Conservation (phyloP, 768 basidiomycete genomes). For the Myochromella boudieri region DNA sequence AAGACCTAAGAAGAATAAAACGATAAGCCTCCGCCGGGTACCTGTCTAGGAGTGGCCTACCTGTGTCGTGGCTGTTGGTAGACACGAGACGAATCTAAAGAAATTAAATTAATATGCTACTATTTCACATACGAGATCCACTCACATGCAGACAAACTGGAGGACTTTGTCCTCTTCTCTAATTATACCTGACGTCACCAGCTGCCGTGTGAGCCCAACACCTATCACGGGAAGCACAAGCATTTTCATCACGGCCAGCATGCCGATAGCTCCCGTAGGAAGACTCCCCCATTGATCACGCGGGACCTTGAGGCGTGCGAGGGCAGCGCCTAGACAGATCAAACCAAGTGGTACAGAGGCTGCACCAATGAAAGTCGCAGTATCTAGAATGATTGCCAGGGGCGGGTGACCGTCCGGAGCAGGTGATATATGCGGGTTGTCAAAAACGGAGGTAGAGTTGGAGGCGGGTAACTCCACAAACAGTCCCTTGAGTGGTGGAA, state of each 20-base stretch:
- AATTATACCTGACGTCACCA: constrained; percentile 50
- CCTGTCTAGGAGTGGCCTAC: constrained; percentile 28
- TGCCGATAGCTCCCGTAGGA: constrained; percentile 51
- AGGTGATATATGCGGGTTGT: constrained; percentile 28
- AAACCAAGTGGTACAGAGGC: constrained; percentile 57
- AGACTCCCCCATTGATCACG: constrained; percentile 39
- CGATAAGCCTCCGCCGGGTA: no score
- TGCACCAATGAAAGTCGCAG: constrained; percentile 48
- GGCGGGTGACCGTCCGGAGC: constrained; percentile 61
- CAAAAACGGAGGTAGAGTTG: constrained; percentile 16
- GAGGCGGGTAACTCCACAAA: constrained; percentile 39
- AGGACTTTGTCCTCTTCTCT: constrained; percentile 54
- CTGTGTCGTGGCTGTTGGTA: constrained; percentile 63
- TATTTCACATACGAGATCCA: constrained; percentile 6
- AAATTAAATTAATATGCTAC: neutral
- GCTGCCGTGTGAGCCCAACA: constrained; percentile 50
- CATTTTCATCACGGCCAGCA: constrained; percentile 54
- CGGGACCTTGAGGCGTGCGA: constrained; percentile 58
- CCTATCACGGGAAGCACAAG: constrained; percentile 61
- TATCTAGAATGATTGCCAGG: constrained; percentile 50
- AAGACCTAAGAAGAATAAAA: no score
- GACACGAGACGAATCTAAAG: constrained; percentile 56
- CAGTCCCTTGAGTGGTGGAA: constrained; percentile 51
- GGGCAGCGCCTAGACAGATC: constrained; percentile 52
- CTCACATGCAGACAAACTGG: constrained; percentile 69